Evolutionary conservation across 2,329 filamentous ascomycete species (phyloP).

Genomic region (Penicillium corylophilum): DNA sequence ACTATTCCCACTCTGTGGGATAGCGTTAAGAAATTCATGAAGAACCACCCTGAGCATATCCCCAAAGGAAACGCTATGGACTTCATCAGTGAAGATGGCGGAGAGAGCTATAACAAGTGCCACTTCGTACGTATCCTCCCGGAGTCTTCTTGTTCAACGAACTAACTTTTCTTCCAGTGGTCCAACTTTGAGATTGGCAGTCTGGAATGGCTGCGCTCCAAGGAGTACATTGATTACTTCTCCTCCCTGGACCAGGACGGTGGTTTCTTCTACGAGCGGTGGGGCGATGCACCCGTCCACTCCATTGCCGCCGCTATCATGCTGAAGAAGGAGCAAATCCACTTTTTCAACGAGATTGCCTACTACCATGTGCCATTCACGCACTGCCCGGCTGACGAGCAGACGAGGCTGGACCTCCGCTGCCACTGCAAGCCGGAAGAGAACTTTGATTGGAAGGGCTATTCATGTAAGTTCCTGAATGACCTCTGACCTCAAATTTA

Average conservation of each 20-base stretch:
- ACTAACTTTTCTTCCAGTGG: conserved; percentile 61
- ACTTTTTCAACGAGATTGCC: conserved; percentile 98
- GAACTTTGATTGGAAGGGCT: conserved; percentile 99
- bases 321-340: conserved; percentile 87
- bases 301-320: conserved; percentile 90
- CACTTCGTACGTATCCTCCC: conserved; percentile 71
- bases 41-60: conserved; percentile 85
- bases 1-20: conserved; percentile 97
- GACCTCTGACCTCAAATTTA: background rate
- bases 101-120: conserved; percentile 92
- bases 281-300: conserved; percentile 96
- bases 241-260: conserved; percentile 82
- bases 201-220: conserved; percentile 86
- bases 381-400: conserved; percentile 90
- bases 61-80: conserved; percentile 79
- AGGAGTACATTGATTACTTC: conserved; percentile 89
- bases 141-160: background rate
- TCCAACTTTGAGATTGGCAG: conserved; percentile 98
- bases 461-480: conserved; percentile 71
- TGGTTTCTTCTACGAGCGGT: conserved; percentile 98
- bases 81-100: conserved; percentile 88
- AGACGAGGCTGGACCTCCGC: conserved; percentile 77
- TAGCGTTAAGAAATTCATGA: conserved; percentile 90
- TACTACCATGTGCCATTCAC: conserved; percentile 98
- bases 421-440: conserved; percentile 94